Conservation (phyloP, 345 rosid genomes). For the Salix caprea region DNA sequence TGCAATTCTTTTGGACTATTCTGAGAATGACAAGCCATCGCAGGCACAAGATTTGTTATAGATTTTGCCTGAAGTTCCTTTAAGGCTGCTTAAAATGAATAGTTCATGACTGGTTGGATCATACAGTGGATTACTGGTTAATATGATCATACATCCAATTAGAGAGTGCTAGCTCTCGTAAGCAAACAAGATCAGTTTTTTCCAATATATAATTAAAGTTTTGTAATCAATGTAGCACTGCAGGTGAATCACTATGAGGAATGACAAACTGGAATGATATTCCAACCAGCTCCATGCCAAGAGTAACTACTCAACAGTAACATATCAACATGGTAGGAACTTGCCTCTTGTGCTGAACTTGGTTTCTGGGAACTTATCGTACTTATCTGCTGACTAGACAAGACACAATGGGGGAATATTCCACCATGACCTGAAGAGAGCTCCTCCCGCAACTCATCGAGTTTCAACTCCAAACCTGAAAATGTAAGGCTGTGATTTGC, state of each 20-base stretch:
- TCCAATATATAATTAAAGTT: too few relatives aligned
- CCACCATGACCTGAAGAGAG: constrained; percentile 60
- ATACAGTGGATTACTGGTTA: too few relatives aligned
- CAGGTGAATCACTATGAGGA: too few relatives aligned
- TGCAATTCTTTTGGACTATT: background rate
- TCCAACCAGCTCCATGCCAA: background rate
- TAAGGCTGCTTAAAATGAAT: too few relatives aligned
- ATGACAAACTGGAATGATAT: background rate
- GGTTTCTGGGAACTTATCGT: constrained; percentile 56
- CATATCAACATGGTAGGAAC: constrained; percentile 11
- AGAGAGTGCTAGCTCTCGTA: too few relatives aligned
- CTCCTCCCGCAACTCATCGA: constrained; percentile 74
- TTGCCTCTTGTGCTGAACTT: constrained; percentile 53
- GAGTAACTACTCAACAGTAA: background rate
- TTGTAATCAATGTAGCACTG: too few relatives aligned
- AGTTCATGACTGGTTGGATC: too few relatives aligned
- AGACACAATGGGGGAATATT: constrained; percentile 80
- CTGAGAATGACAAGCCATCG: too few relatives aligned
- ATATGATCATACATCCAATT: too few relatives aligned
- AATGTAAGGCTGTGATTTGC: constrained; percentile 37
- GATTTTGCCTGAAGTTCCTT: too few relatives aligned
- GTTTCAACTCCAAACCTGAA: constrained; percentile 60
- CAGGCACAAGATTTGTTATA: too few relatives aligned
- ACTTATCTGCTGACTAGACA: constrained; percentile 72
- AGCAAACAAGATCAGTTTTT: too few relatives aligned